Evolutionary conservation across 1,284 basidiomycete species (phyloP).

Genomic region (Moniliella sp.): DNA sequence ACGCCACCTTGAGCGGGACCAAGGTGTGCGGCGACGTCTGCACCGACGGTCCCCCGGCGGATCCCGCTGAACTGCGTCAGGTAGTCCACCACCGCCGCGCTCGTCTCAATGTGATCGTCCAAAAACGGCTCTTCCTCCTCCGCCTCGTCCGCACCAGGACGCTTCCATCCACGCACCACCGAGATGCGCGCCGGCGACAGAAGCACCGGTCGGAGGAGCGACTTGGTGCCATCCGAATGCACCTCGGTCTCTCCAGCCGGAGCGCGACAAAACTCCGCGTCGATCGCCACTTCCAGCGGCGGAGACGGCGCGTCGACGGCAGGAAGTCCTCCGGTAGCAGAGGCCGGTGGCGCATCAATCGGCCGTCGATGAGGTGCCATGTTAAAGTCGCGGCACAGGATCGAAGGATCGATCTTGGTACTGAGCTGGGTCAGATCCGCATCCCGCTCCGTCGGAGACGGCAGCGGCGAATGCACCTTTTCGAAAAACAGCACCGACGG

Average conservation of each 20-base stretch:
- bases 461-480: too few relatives aligned
- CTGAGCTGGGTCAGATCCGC: slow-evolving; percentile 49
- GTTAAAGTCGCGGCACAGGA: slow-evolving; percentile 64
- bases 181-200: slow-evolving; percentile 83
- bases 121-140: slow-evolving; percentile 70
- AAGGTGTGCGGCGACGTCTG: slow-evolving; percentile 61
- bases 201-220: slow-evolving; percentile 68
- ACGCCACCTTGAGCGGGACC: slow-evolving; percentile 81
- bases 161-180: slow-evolving; percentile 68
- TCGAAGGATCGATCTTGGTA: slow-evolving; percentile 35
- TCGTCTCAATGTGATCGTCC: slow-evolving; percentile 90
- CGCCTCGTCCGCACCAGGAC: too few relatives aligned
- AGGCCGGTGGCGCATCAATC: too few relatives aligned
- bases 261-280: slow-evolving; percentile 94
- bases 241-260: slow-evolving; percentile 92
- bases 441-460: too few relatives aligned
- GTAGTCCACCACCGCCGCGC: slow-evolving; percentile 82
- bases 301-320: slow-evolving; percentile 59
- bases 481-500: slow-evolving; percentile 74
- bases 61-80: slow-evolving; percentile 91
- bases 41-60: slow-evolving; percentile 74
- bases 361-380: slow-evolving; percentile 51
- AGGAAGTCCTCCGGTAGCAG: slow-evolving; percentile 56
- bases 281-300: slow-evolving; percentile 76
- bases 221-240: slow-evolving; percentile 78